Evolutionary conservation across 768 basidiomycete species (phyloP).

Genomic region (Boletus fagicola): DNA sequence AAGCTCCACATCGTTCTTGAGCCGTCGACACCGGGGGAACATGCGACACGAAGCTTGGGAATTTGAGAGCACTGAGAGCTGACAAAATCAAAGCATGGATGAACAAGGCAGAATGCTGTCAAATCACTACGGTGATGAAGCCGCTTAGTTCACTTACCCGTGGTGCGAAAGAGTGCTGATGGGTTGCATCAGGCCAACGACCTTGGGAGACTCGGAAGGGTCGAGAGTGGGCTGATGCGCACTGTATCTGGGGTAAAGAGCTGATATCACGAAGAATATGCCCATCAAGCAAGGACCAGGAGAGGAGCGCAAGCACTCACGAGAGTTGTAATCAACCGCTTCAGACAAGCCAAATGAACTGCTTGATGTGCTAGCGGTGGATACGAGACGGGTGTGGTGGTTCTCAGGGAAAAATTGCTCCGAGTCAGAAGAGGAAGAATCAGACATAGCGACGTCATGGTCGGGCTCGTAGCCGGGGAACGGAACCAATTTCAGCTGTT

Average conservation of each 20-base stretch:
- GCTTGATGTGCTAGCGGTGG: constrained; percentile 58
- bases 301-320: constrained; percentile 36
- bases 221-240: constrained; percentile 58
- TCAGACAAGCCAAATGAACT: constrained; percentile 48
- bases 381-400: constrained; percentile 61
- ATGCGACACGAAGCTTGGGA: constrained; percentile 79
- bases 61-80: constrained; percentile 75
- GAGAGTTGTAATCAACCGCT: constrained; percentile 45
- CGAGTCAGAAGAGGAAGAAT: constrained; percentile 50
- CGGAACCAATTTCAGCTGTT: constrained; percentile 73
- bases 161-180: constrained; percentile 60
- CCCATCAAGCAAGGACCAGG: not conserved
- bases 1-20: constrained; percentile 81
- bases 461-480: constrained; percentile 67
- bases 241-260: constrained; percentile 61
- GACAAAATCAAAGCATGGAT: constrained; percentile 5
- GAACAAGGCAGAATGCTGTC: constrained; percentile 14
- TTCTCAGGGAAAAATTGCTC: constrained; percentile 54
- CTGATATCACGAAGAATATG: constrained; percentile 4
- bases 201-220: constrained; percentile 45
- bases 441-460: constrained; percentile 69
- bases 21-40: constrained; percentile 65
- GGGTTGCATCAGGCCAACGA: constrained; percentile 69
- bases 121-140: constrained; percentile 7
- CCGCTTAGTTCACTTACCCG: constrained; percentile 50